A percentile compares a stretch with the other conserved stretches of the same genome.
phyloP scores from a whole-genome alignment of 768 basidiomycete species.

The Epithele typhae region DNA sequence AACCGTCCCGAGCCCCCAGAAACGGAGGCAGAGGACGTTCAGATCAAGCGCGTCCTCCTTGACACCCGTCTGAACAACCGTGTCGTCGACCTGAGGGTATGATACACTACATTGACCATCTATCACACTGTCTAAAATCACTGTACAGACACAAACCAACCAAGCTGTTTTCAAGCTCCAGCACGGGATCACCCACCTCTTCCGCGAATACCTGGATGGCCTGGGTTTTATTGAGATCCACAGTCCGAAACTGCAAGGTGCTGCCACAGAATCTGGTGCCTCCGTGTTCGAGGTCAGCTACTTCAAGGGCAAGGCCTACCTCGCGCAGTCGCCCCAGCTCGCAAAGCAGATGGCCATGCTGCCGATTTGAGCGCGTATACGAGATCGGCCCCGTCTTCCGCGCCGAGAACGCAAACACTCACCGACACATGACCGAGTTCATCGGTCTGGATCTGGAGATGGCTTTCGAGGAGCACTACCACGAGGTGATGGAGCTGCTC shows the following conservation, averaged over 20 bases:
- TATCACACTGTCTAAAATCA: neutral
- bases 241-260: constrained; percentile 94
- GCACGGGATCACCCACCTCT: constrained; percentile 81
- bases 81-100: constrained; percentile 86
- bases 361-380: constrained; percentile 96
- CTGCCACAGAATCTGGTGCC: constrained; percentile 95
- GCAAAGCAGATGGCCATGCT: constrained; percentile 99
- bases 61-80: constrained; percentile 95
- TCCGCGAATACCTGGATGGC: constrained; percentile 73
- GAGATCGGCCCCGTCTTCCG: constrained; percentile 97
- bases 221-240: constrained; percentile 92
- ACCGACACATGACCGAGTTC: constrained; percentile 98
- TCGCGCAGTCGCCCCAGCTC: constrained; percentile 96
- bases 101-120: constrained; percentile 22
- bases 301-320: constrained; percentile 91
- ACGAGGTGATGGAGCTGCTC: constrained; percentile 92
- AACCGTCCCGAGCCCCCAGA: constrained; percentile 84
- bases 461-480: constrained; percentile 97
- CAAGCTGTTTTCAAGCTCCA: constrained; percentile 94
- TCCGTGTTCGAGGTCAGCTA: constrained; percentile 97
- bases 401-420: constrained; percentile 95
- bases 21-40: constrained; percentile 51
- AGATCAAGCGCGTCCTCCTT: constrained; percentile 78
- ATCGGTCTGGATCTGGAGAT: constrained; percentile 99
- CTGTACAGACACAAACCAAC: constrained; percentile 82